phyloP scores from a whole-genome alignment of 1,284 basidiomycete genomes.

The Heterobasidion parviporum region DNA sequence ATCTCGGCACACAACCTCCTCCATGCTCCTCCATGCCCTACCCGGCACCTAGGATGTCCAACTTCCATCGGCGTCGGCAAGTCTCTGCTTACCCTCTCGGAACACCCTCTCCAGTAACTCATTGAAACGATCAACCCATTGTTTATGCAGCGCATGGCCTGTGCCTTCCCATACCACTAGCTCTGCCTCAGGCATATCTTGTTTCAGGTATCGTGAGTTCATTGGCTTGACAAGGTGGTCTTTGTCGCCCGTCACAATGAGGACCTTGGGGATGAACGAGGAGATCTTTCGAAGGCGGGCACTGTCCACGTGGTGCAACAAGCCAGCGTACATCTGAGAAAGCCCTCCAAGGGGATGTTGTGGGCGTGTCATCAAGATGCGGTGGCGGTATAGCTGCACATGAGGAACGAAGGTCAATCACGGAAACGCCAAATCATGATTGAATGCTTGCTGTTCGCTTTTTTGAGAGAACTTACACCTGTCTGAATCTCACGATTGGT shows the following conservation, averaged over 20 bases:
- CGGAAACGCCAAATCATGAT: no score
- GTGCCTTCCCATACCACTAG: conserved; percentile 53
- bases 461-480: conserved; percentile 29
- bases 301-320: conserved; percentile 61
- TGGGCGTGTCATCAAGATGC: conserved; percentile 46
- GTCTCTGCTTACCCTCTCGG: conserved; percentile 37
- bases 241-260: conserved; percentile 68
- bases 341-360: conserved; percentile 59
- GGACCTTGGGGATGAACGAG: conserved; percentile 46
- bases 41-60: no score
- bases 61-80: neutral
- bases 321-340: conserved; percentile 68
- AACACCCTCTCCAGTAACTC: conserved; percentile 49
- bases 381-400: conserved; percentile 39
- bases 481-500: conserved; percentile 57
- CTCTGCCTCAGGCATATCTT: conserved; percentile 64
- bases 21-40: no score
- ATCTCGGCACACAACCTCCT: no score
- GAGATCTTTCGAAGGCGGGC: conserved; percentile 51
- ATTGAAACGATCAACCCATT: conserved; percentile 47
- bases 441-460: no score
- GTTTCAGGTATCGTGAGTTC: conserved; percentile 52
- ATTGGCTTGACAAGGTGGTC: conserved; percentile 58
- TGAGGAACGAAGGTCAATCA: neutral
- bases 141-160: conserved; percentile 63